These are phyloP conservation scores for Metschnikowia similis DNA, from an alignment of 805 yeast species.

Conservation along the genomic window DNA sequence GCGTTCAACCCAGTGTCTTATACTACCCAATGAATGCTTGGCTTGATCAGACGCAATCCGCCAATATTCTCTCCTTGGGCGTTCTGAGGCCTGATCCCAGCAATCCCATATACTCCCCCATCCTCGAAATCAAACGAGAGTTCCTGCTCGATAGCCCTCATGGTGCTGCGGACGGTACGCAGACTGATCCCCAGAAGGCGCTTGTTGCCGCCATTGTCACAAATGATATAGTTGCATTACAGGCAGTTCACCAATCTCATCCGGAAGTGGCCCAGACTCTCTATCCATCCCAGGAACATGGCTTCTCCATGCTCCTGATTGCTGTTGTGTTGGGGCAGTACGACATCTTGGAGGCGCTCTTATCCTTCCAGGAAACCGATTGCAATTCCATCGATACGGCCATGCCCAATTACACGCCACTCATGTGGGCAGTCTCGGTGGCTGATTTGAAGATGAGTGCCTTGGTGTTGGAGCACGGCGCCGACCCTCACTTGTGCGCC, in stretches of 20 bases:
- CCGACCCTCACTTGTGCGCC: conserved; percentile 49
- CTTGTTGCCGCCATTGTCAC: conserved; percentile 32
- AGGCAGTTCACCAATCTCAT: conserved; percentile 20
- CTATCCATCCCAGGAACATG: conserved; percentile 25
- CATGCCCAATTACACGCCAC: conserved; percentile 53
- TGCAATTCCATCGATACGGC: conserved; percentile 49
- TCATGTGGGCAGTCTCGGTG: conserved; percentile 83
- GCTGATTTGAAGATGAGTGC: conserved; percentile 53
- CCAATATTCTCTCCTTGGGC: conserved; percentile 1
- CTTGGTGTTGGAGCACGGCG: conserved; percentile 56
- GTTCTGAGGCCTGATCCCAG: conserved; percentile 4
- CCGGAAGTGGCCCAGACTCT: conserved; percentile 20
- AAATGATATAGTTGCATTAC: conserved; percentile 35
- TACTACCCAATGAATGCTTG: conserved; percentile 8
- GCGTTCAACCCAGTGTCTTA: background rate
- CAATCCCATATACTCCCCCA: conserved; percentile 9
- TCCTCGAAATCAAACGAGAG: conserved; percentile 7
- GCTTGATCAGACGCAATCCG: background rate
- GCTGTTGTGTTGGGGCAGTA: conserved; percentile 52
- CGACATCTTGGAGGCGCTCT: conserved; percentile 43
- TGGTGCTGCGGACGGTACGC: background rate
- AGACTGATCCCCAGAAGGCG: conserved; percentile 14
- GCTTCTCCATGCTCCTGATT: conserved; percentile 39
- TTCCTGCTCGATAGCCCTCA: background rate
- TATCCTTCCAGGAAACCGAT: conserved; percentile 42